Base-by-base conservation (phyloP, 345 rosid genomes). In the Carallia brachiata region DNA sequence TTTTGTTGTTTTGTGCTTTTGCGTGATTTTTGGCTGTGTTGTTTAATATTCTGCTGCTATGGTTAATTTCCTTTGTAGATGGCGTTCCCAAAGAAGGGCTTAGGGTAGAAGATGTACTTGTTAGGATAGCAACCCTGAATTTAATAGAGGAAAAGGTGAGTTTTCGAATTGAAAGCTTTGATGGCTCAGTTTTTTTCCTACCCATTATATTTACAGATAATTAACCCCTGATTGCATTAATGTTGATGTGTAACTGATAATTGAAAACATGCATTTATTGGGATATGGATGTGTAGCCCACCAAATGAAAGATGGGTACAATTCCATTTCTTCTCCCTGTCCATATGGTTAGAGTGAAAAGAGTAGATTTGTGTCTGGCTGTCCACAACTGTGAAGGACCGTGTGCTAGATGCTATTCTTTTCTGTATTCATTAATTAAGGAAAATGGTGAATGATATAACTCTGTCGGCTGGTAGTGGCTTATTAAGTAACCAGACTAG, bases 71-170 rank as follows among this genome's bases (percentile, higher is more conserved):
- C 71, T 74, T 62, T 85, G 73, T 79, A 96, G 99, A 90, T 82
- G 98, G 98, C 70, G 98, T 96, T 67, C 99, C 99, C 6, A 92
- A 96, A 81, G 99, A 96, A 82, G 99, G 99, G 70, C 97, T 96
- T 66, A 82, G 99, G 83, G 86, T 88, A 69, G 84, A 73, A 72
- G 99, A 96, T 73, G 98, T 96, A 9, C 88, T 96, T 12, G 85
- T 90, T 55, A 86, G 99, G 79, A 86, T 90, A 69, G 96, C 95
- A 32, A 61, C 79, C 77, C 81, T 96, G 79, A 70, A 83, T 80
- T 79, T 87, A 71, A 59, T 96, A 27, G 77, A 84, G 81, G 90
- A 92, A 48, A 96, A 90, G 90, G 99, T 91, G 77, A 83, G 83
- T 68, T 73, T 74, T 13, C 52, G 53, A 36, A 47, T 60, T 39